Percentiles rank a stretch among this genome's conserved stretches.
These are phyloP conservation scores for Chlamydomonas urium DNA, from an alignment of 139 green algal species.

Conservation along the genomic window DNA sequence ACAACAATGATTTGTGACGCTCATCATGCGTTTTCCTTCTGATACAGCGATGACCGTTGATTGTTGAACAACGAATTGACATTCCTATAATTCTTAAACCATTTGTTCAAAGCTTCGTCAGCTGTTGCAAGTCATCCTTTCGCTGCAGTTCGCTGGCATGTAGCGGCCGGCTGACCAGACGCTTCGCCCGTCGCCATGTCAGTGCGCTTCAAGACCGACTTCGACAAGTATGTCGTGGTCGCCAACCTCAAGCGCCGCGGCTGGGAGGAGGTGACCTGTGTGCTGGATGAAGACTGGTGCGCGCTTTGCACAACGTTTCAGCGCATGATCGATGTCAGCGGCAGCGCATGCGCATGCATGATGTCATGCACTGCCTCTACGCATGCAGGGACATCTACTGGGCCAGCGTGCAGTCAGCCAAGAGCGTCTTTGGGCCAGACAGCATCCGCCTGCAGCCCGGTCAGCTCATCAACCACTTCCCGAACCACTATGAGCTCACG, in stretches of 20 bases:
- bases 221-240: slow-evolving; percentile 61
- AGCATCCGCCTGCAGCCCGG: slow-evolving; percentile 33
- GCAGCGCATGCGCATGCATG: neutral
- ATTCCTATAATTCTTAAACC: too few species aligned
- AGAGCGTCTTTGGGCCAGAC: slow-evolving; percentile 53
- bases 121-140: too few species aligned
- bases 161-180: too few species aligned
- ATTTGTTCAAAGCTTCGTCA: too few species aligned
- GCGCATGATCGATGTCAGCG: neutral
- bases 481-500: slow-evolving; percentile 78
- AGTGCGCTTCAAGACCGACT: slow-evolving; percentile 50
- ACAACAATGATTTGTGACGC: too few species aligned
- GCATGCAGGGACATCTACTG: slow-evolving; percentile 65
- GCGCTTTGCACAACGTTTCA: neutral
- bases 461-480: slow-evolving; percentile 83
- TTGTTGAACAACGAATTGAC: too few species aligned
- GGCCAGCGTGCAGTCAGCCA: slow-evolving; percentile 52
- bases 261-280: slow-evolving; percentile 32
- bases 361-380: neutral
- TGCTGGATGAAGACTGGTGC: slow-evolving; percentile 10
- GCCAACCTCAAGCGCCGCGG: slow-evolving; percentile 57
- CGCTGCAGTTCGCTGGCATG: too few species aligned
- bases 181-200: neutral
- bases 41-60: too few species aligned
- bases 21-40: too few species aligned